Percentiles rank a stretch among this genome's conserved stretches.
These are phyloP conservation scores for Corynascus novoguineensis DNA, from an alignment of 495 filamentous ascomycete species.

Conservation along the genomic window DNA sequence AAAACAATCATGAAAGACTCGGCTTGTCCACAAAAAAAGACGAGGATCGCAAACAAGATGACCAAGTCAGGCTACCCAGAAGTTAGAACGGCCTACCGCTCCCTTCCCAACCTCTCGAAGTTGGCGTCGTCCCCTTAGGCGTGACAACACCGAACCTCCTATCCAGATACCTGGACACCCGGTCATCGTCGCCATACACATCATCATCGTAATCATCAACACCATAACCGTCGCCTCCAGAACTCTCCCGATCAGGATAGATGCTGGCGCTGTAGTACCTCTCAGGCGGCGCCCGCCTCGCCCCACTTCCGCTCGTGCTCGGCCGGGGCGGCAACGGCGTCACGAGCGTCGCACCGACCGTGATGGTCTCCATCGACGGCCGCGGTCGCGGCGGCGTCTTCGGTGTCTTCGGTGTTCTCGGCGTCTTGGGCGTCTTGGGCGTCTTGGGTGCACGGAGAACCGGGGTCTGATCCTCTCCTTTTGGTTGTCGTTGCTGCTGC, in stretches of 20 bases:
- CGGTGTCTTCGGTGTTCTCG: not conserved
- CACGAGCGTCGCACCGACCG: not conserved
- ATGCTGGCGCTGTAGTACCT: conserved; percentile 30
- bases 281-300: conserved; percentile 11
- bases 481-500: not conserved
- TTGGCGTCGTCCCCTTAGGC: conserved; percentile 16
- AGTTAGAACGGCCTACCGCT: conserved; percentile 14
- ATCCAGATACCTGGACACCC: conserved; percentile 10
- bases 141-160: conserved; percentile 18
- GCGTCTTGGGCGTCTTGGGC: not conserved
- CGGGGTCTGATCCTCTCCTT: not conserved
- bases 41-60: not conserved
- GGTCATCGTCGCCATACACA: conserved; percentile 6
- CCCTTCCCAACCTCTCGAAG: conserved; percentile 12
- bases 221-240: not conserved
- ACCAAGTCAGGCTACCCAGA: not conserved
- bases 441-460: not conserved
- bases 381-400: not conserved
- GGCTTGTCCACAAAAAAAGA: too few relatives aligned
- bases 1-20: not conserved
- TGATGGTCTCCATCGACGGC: conserved; percentile 17
- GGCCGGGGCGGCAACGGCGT: conserved; percentile 13
- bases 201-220: not conserved
- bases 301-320: conserved; percentile 14
- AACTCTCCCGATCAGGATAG: conserved; percentile 20